Evolutionary conservation across 1,139 yeast species (phyloP).

Genomic region (Debaryomyces psychrophilus): DNA sequence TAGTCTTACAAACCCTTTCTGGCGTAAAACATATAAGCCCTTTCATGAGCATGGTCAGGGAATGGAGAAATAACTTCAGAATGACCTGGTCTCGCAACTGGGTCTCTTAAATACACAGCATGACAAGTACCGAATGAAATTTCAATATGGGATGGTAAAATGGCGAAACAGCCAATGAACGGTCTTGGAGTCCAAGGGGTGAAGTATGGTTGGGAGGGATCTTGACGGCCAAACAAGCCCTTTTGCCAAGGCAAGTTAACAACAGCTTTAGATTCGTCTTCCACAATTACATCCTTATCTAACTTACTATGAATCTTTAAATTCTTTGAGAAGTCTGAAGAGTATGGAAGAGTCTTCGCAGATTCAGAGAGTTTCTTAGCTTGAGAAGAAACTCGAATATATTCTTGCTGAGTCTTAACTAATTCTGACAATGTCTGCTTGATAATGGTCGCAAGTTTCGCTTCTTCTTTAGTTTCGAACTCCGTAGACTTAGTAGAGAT

Average conservation of each 20-base stretch:
- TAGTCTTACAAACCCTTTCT: conserved; percentile 66
- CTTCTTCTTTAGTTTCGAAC: conserved; percentile 37
- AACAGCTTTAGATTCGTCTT: conserved; percentile 54
- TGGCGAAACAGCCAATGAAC: conserved; percentile 88
- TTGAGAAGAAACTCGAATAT: conserved; percentile 44
- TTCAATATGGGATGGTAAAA: conserved; percentile 90
- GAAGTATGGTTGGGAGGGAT: conserved; percentile 79
- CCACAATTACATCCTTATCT: conserved; percentile 57
- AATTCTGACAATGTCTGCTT: conserved; percentile 60
- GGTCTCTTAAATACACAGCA: conserved; percentile 93
- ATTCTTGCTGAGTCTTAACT: conserved; percentile 52
- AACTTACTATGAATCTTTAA: conserved; percentile 50
- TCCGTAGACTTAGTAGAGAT: conserved; percentile 43
- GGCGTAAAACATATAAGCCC: conserved; percentile 94
- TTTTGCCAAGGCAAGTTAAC: conserved; percentile 75
- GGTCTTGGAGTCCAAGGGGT: conserved; percentile 98
- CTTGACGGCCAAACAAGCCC: conserved; percentile 75
- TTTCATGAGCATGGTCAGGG: conserved; percentile 80
- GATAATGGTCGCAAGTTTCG: conserved; percentile 47
- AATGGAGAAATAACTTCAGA: conserved; percentile 95
- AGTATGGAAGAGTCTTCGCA: conserved; percentile 43
- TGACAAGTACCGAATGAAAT: conserved; percentile 89
- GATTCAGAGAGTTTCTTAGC: conserved; percentile 31
- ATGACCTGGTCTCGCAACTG: conserved; percentile 96
- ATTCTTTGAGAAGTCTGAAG: conserved; percentile 60